Percentiles rank a stretch among this genome's conserved stretches.
phyloP scores from a whole-genome alignment of 2,329 filamentous ascomycete genomes.

The Raffaelea arxii region DNA sequence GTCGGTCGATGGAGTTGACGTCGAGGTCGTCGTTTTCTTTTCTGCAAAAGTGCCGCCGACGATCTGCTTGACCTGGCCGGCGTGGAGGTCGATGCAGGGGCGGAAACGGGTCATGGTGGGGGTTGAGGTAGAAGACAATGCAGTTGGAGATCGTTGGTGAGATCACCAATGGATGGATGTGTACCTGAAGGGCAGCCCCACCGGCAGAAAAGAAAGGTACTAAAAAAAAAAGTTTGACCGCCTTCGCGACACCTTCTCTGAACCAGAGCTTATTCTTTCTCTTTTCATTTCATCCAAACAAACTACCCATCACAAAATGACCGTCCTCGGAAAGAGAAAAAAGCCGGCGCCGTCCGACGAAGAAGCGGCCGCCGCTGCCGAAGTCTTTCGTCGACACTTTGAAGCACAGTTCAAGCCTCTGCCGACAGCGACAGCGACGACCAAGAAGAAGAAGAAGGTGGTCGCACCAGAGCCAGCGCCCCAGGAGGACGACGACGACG shows the following conservation, averaged over 20 bases:
- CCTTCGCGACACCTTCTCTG: neutral
- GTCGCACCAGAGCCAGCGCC: no score
- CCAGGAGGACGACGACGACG: no score
- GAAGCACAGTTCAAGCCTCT: slow-evolving; percentile 80
- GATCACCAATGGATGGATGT: no score
- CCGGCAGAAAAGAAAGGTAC: neutral
- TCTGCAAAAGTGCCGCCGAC: slow-evolving; percentile 85
- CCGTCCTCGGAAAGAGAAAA: slow-evolving; percentile 42
- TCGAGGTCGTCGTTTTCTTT: no score
- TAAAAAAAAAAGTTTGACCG: slow-evolving; percentile 7
- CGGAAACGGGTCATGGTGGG: slow-evolving; percentile 74
- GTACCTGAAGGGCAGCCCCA: no score
- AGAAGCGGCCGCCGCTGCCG: slow-evolving; percentile 49
- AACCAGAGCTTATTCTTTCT: neutral
- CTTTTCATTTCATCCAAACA: neutral
- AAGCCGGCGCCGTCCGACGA: slow-evolving; percentile 12
- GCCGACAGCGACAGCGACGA: slow-evolving; percentile 19
- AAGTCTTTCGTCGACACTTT: slow-evolving; percentile 74
- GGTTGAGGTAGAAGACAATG: no score
- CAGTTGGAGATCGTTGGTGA: no score
- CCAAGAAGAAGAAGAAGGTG: slow-evolving; percentile 28
- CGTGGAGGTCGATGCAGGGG: slow-evolving; percentile 94
- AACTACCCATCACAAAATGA: slow-evolving; percentile 22
- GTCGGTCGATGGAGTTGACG: no score
- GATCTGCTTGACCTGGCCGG: slow-evolving; percentile 97